A percentile compares a stretch with the other conserved stretches of the same genome.
These are phyloP conservation scores for Sordaria brevicollis DNA, from an alignment of 495 filamentous ascomycete species.

Conservation along the genomic window DNA sequence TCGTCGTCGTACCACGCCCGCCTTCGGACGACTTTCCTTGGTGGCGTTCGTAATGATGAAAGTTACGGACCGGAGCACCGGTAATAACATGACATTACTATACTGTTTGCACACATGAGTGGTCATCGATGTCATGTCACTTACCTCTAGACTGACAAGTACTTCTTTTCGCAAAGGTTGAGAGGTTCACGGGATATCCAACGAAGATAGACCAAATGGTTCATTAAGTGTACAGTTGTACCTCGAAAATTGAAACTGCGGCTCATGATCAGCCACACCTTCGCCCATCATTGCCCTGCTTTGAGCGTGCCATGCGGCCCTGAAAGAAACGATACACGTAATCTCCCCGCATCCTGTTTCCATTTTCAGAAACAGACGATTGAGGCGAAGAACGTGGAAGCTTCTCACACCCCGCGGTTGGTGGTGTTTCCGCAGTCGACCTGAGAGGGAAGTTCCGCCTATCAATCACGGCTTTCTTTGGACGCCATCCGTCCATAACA, in stretches of 20 bases:
- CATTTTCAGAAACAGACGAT: neutral
- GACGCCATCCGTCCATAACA: neutral
- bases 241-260: neutral
- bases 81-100: neutral
- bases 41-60: neutral
- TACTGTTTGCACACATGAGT: neutral
- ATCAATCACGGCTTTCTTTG: neutral
- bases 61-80: neutral
- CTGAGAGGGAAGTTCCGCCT: neutral
- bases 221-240: neutral
- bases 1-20: neutral
- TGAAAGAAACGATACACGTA: neutral
- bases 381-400: neutral
- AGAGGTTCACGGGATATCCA: neutral
- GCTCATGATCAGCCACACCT: neutral
- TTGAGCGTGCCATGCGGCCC: neutral
- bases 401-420: neutral
- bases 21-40: neutral
- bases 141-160: neutral
- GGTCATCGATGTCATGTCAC: neutral
- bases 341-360: neutral
- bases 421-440: neutral
- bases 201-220: neutral
- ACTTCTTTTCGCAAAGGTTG: too few relatives aligned
- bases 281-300: neutral